Evolutionary conservation across 257 asterid genomes (phyloP).

Genomic region (Solanum raphanifolium): DNA sequence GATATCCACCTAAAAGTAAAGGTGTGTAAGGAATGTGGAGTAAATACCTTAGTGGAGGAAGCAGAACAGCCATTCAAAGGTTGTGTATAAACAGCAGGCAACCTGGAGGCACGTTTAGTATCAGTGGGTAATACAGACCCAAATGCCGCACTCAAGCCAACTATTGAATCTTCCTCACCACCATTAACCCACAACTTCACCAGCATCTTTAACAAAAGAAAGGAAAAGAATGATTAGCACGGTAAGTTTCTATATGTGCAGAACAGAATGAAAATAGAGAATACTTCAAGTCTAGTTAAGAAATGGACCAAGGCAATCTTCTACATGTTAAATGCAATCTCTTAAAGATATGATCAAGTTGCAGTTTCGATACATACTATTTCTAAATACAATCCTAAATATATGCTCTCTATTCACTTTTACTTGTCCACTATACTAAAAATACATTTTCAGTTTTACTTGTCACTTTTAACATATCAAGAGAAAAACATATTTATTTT

Average conservation of each 20-base stretch:
- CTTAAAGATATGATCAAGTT: background rate
- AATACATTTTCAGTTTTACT: too few relatives aligned
- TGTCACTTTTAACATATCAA: background rate
- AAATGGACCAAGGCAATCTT: background rate
- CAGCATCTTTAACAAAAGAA: conserved; percentile 44
- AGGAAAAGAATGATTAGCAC: background rate
- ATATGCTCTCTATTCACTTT: background rate
- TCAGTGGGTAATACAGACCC: conserved; percentile 60
- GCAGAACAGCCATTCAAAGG: conserved; percentile 59
- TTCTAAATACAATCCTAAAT: background rate
- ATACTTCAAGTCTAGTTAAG: background rate
- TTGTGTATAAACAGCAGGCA: conserved; percentile 35
- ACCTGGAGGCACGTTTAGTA: conserved; percentile 32
- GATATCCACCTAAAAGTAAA: background rate
- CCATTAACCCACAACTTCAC: conserved; percentile 59
- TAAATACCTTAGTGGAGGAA: conserved; percentile 48
- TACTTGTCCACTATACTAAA: background rate
- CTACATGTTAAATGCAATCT: background rate
- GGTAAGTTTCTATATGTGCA: background rate
- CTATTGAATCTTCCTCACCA: conserved; percentile 40
- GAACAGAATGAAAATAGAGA: background rate
- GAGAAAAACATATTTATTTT: background rate
- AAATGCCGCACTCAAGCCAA: conserved; percentile 67
- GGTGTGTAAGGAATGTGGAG: background rate
- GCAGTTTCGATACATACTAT: background rate